Conservation (phyloP, 768 basidiomycete genomes). For the Tephrocybe rancida region DNA sequence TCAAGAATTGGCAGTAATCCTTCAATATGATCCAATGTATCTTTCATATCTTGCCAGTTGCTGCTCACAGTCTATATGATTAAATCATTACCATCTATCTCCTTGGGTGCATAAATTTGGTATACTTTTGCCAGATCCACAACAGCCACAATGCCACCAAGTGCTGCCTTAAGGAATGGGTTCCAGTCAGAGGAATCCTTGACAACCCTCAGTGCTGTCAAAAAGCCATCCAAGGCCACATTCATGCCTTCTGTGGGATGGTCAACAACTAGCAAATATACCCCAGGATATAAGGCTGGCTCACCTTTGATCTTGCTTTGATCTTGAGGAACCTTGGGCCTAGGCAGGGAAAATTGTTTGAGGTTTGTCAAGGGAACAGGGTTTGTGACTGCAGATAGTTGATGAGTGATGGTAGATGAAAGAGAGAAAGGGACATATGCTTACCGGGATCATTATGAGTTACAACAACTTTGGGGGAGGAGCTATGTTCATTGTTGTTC, state of each 20-base stretch:
- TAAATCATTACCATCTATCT: background rate
- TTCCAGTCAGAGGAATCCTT: too few species aligned
- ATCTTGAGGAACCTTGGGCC: background rate
- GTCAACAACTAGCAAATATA: background rate
- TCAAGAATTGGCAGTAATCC: background rate
- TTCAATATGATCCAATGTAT: too few species aligned
- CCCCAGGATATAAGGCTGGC: background rate
- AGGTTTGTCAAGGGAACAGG: background rate
- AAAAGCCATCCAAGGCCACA: background rate
- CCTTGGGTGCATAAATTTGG: too few species aligned
- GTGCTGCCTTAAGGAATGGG: background rate
- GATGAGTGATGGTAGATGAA: background rate
- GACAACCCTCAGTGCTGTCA: too few species aligned
- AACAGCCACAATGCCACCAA: background rate
- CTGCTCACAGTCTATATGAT: background rate
- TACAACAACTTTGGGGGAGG: background rate
- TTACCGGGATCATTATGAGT: background rate
- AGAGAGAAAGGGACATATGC: background rate
- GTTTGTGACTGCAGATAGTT: background rate
- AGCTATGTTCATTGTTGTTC: background rate
- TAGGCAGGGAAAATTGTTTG: background rate
- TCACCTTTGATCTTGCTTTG: background rate
- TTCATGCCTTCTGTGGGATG: background rate
- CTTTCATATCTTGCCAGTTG: background rate
- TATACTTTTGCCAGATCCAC: background rate